Evolutionary conservation across 106 monocot species (phyloP).

Genomic region (Dioscorea alata): DNA sequence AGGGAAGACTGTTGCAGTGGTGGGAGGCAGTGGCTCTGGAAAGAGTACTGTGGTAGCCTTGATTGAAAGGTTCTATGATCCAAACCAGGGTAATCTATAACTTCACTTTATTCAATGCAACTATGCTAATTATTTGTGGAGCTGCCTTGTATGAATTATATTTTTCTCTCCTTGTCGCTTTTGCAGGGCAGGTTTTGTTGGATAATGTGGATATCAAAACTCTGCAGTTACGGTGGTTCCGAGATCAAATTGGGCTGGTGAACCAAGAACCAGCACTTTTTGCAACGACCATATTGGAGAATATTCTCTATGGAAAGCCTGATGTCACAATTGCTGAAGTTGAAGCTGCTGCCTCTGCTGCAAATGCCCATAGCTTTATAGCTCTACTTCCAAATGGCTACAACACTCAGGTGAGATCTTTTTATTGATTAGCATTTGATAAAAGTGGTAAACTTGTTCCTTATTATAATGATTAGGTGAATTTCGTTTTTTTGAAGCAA

Average conservation of each 20-base stretch:
- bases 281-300: constrained; percentile 91
- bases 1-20: constrained; percentile 87
- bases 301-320: constrained; percentile 89
- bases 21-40: constrained; percentile 97
- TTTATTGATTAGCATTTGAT: too few relatives aligned
- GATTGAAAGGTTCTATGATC: constrained; percentile 98
- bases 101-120: not conserved
- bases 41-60: constrained; percentile 93
- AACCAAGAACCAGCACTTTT: constrained; percentile 99
- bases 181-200: constrained; percentile 82
- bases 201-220: constrained; percentile 94
- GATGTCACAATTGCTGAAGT: constrained; percentile 90
- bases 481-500: too few relatives aligned
- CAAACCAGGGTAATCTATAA: constrained; percentile 66
- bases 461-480: too few relatives aligned
- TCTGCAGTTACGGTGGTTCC: constrained; percentile 78
- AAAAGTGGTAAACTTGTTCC: too few relatives aligned
- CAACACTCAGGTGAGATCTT: constrained; percentile 65
- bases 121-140: not conserved
- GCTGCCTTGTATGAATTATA: not conserved
- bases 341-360: constrained; percentile 83
- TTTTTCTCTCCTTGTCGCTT: not conserved
- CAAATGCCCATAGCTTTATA: constrained; percentile 97
- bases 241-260: constrained; percentile 96
- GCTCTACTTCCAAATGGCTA: constrained; percentile 93